Evolutionary conservation across 306 rosid genomes (phyloP), one percentile per base, ranked within the genome.

Genomic region (Geum urbanum): DNA sequence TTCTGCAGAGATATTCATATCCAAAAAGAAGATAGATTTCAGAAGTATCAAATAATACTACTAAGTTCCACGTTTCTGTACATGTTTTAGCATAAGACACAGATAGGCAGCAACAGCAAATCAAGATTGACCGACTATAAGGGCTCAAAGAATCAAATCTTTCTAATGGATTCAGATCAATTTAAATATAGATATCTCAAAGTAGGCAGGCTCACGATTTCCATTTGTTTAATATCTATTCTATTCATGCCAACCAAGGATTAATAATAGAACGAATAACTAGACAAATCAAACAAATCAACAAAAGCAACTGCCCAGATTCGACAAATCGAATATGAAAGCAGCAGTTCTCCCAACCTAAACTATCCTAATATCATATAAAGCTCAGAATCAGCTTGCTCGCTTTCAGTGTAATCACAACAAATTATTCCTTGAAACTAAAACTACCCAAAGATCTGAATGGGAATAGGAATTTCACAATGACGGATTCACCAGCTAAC

Each of bases 61-160:
- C 69, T 66, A 57, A 69, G 69, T 75, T 73, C 60, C 13, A 73
- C 72, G 58, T 67, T 73, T 74, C 37, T 16, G 68, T 73, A 35
- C 22, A 52, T 37, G 9, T 32, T 50, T 71, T 2, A 66, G 66
- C 18, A 7, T 2, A 22, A 77, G 72, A 56, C 45, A 77, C 45
- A 74, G 54, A 59, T 35, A 45, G 70, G 81, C 81, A 78, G 53
- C 4, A 67, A 67, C 80, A 77, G 70, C 81, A 51, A 69, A 84
- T 80, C 72, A 64, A 63, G 73, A 73, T 81, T 81, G 81, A 76
- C 77, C 45, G 57, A 63, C 8, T 32, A 32, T 32, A 49, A 6
- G 75, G 82, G 63, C 60, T 69, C 19, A 54, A 13, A 76, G 84
- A 84, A 87, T 86, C 90, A 76, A 77, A 87, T 87, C 88, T 81